Percentiles rank a stretch among this genome's conserved stretches.
Evolutionary conservation across 768 basidiomycete species (phyloP).

Genomic region (Nidularia pulvinata): DNA sequence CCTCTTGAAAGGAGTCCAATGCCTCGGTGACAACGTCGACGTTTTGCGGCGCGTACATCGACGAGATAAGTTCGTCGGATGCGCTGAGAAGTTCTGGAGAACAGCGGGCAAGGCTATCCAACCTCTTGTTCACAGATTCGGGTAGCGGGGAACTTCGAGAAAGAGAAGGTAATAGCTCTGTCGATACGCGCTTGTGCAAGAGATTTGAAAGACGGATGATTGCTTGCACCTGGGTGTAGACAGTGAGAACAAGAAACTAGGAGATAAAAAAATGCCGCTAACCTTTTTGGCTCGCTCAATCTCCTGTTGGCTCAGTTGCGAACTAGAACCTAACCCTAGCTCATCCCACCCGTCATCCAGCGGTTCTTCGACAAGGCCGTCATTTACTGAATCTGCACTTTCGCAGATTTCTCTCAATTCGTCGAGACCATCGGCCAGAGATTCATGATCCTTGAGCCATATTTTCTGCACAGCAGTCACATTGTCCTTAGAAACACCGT

Average conservation of each 20-base stretch:
- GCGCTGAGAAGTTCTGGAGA: conserved; percentile 54
- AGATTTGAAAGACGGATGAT: conserved; percentile 59
- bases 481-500: conserved; percentile 58
- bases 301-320: conserved; percentile 47
- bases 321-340: conserved; percentile 47
- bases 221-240: conserved; percentile 46
- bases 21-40: conserved; percentile 33
- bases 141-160: conserved; percentile 8
- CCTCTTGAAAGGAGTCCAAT: conserved; percentile 30
- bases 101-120: conserved; percentile 50
- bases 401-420: conserved; percentile 60
- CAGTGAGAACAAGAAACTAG: conserved; percentile 1
- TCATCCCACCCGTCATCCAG: conserved; percentile 67
- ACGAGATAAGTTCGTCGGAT: conserved; percentile 68
- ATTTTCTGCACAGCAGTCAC: conserved; percentile 51
- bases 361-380: conserved; percentile 16
- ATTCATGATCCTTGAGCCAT: conserved; percentile 50
- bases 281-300: conserved; percentile 63
- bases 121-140: conserved; percentile 15
- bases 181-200: conserved; percentile 60
- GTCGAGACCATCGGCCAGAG: conserved; percentile 58
- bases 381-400: conserved; percentile 15
- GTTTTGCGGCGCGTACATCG: conserved; percentile 67
- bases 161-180: conserved; percentile 40
- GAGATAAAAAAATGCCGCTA: neutral